phyloP scores from a whole-genome alignment of 352 stramenopile genomes.

The Pythium dissimile region DNA sequence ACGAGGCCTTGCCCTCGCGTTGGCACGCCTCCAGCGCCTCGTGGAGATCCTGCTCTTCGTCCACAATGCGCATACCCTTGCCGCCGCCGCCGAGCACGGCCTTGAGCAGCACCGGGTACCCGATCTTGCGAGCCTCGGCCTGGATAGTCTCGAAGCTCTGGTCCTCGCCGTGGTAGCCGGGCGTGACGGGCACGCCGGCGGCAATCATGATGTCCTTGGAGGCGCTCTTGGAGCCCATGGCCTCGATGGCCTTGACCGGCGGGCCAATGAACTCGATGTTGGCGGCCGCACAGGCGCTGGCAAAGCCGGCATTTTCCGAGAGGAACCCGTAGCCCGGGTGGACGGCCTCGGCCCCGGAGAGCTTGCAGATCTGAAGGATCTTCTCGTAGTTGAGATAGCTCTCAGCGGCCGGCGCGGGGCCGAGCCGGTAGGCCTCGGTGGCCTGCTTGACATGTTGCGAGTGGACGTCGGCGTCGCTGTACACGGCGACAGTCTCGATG shows the following conservation, averaged over 20 bases:
- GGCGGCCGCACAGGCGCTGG: conserved; percentile 55
- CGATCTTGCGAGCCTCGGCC: conserved; percentile 80
- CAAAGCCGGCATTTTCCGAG: conserved; percentile 86
- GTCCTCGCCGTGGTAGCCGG: conserved; percentile 90
- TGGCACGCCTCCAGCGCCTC: conserved; percentile 83
- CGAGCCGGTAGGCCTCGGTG: conserved; percentile 66
- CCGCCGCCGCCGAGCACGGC: conserved; percentile 88
- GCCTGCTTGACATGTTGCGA: conserved; percentile 75
- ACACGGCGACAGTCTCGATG: conserved; percentile 90
- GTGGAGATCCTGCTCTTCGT: conserved; percentile 75
- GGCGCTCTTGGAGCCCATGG: conserved; percentile 91
- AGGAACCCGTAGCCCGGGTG: conserved; percentile 92
- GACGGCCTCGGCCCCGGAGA: conserved; percentile 71
- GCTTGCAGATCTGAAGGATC: conserved; percentile 67
- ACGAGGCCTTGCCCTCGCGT: conserved; percentile 84
- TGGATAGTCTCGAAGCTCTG: conserved; percentile 77
- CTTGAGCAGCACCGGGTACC: conserved; percentile 93
- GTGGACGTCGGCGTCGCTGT: conserved; percentile 84
- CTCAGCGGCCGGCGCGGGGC: conserved; percentile 60
- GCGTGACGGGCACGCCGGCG: conserved; percentile 82
- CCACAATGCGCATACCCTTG: conserved; percentile 91
- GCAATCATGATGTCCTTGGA: conserved; percentile 91
- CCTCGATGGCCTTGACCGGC: conserved; percentile 78
- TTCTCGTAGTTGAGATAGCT: conserved; percentile 79
- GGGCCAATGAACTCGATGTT: conserved; percentile 91